These are phyloP conservation scores for Penicillium oxalicum DNA, from an alignment of 2,329 filamentous ascomycete genomes.

Conservation along the genomic window DNA sequence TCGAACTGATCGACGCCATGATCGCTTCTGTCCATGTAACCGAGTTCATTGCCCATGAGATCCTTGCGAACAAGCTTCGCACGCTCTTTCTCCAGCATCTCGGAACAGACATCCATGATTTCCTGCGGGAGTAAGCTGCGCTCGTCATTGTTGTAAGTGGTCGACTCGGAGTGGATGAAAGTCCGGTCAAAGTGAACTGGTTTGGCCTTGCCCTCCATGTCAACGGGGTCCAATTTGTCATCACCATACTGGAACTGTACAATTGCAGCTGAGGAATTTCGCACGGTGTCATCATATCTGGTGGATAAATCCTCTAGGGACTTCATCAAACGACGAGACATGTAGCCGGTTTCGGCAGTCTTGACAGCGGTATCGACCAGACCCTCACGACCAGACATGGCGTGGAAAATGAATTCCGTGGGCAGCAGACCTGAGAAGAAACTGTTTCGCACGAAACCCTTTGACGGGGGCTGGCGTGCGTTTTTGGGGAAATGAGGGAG, in stretches of 20 bases:
- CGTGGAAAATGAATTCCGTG: conserved; percentile 95
- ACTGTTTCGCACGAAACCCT: conserved; percentile 94
- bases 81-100: conserved; percentile 63
- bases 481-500: conserved; percentile 95
- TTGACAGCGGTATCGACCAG: conserved; percentile 98
- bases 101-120: conserved; percentile 62
- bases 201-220: conserved; percentile 92
- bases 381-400: conserved; percentile 96
- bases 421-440: conserved; percentile 90
- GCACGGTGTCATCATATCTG: conserved; percentile 89
- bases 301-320: conserved; percentile 90
- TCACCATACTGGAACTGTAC: conserved; percentile 98
- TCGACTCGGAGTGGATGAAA: conserved; percentile 71
- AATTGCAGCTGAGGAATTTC: conserved; percentile 79
- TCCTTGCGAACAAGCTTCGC: conserved; percentile 58
- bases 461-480: conserved; percentile 82
- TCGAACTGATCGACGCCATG: conserved; percentile 70
- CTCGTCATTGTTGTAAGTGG: conserved; percentile 74
- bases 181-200: conserved; percentile 90
- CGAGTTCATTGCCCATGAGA: conserved; percentile 56
- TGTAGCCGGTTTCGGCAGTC: conserved; percentile 97
- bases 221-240: conserved; percentile 88
- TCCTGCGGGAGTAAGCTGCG: conserved; percentile 66
- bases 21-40: conserved; percentile 64
- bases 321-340: conserved; percentile 98